Evolutionary conservation across 2,329 filamentous ascomycete genomes (phyloP), one percentile per base, ranked within the genome.

Genomic region (Ophiostoma angusticollis): DNA sequence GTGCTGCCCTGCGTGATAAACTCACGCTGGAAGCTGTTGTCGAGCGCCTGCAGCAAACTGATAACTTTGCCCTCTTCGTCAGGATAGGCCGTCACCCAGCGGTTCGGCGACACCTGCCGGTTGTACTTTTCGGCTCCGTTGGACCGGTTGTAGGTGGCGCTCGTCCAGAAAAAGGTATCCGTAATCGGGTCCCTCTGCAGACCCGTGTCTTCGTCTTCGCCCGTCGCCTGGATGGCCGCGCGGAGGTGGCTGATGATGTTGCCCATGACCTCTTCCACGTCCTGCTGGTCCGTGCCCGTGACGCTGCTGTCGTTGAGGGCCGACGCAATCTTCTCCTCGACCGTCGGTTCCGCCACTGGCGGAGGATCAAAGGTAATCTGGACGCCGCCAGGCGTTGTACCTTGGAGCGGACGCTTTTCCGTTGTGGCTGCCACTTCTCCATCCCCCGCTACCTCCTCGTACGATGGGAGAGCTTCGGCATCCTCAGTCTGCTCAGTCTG

Each of bases 251-350:
- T 86, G 42, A 95, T 74, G 19, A 94, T 83, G 51, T 89, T 91
- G 42, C 85, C 85, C 63, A 95, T 87, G 32, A 95, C 89, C 58
- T 98, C 91, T 11, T 86, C 86, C 5, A 95, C 89, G 59, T 98
- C 91, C 60, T 98, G 87, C 54, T 98, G 91, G 24, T 84, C 67
- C 0, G 69, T 73, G 3, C 69, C 69, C 9, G 65, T 65, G 23
- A 51, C 63, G 46, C 39, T 62, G 62, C 52, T 61, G 63, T 60
- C 62, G 49, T 64, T 67, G 19, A 64, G 60, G 5, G 59, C 67
- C 40, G 52, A 61, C 32, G 56, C 58, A 9, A 71, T 63, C 38
- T 63, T 63, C 35, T 67, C 54, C 17, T 71, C 65, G 11, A 45
- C 35, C 9, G 72, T 50, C 4, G 60, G 60, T 31, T 58, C 52